A percentile compares a stretch with the other conserved stretches of the same genome.
These are phyloP conservation scores for Salix koriyanagi DNA, from an alignment of 345 rosid genomes.

Conservation along the genomic window DNA sequence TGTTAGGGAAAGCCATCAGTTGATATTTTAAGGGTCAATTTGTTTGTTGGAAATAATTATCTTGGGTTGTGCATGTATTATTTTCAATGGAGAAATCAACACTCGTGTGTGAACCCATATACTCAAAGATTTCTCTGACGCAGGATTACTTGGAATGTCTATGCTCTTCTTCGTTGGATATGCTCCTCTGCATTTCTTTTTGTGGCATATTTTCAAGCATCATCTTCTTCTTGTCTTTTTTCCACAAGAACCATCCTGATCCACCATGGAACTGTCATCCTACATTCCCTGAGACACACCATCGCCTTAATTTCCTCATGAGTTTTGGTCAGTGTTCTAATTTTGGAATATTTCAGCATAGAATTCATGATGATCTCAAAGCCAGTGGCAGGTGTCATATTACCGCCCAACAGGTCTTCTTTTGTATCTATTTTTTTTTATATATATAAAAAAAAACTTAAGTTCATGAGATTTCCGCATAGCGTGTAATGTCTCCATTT, in stretches of 20 bases:
- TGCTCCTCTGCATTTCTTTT: conserved; percentile 47
- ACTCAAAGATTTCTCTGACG: conserved; percentile 81
- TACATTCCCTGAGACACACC: conserved; percentile 45
- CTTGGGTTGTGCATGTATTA: background rate
- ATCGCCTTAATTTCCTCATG: conserved; percentile 62
- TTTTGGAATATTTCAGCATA: conserved; percentile 52
- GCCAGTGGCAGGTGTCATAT: conserved; percentile 8
- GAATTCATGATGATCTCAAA: conserved; percentile 50
- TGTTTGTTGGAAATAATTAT: background rate
- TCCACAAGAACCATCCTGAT: conserved; percentile 42
- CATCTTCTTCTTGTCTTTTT: conserved; percentile 55
- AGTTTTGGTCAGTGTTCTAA: conserved; percentile 52
- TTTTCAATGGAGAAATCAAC: background rate
- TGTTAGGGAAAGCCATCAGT: background rate
- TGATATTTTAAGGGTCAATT: background rate
- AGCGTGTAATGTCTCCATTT: background rate
- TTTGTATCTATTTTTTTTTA: background rate
- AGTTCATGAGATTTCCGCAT: background rate
- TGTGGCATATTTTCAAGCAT: conserved; percentile 47
- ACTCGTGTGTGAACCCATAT: conserved; percentile 42
- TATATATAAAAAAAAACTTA: background rate
- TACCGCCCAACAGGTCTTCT: conserved; percentile 32
- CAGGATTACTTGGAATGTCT: conserved; percentile 65
- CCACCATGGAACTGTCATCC: conserved; percentile 51
- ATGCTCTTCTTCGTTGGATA: conserved; percentile 51